Conservation (phyloP, 2,329 filamentous ascomycete species). For the Coniochaeta sp. region DNA sequence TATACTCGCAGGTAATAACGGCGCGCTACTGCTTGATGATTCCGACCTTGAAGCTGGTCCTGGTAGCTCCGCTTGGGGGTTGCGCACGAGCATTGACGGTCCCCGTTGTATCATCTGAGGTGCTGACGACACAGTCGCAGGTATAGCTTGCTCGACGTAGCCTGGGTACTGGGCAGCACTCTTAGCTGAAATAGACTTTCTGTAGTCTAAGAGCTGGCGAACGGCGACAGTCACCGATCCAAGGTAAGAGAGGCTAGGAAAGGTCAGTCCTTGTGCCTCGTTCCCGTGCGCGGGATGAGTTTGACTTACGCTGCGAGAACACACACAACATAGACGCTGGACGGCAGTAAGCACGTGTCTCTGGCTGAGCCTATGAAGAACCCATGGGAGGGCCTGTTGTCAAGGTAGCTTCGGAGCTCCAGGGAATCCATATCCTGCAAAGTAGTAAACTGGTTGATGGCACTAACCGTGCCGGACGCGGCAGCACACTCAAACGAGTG, state of each 20-base stretch:
- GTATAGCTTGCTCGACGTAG: conserved; percentile 1
- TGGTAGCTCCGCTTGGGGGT: neutral
- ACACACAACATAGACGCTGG: conserved; percentile 11
- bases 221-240: conserved; percentile 8
- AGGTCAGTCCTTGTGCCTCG: neutral
- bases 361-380: neutral
- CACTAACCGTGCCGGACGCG: neutral
- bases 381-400: neutral
- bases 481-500: conserved; percentile 1
- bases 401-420: conserved; percentile 2
- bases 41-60: neutral
- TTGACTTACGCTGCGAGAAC: conserved; percentile 11
- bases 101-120: neutral
- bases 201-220: conserved; percentile 1
- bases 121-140: neutral
- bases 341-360: conserved; percentile 7
- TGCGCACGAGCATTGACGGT: neutral
- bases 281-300: neutral
- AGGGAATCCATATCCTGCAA: neutral
- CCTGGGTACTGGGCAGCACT: neutral
- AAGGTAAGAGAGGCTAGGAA: conserved; percentile 10
- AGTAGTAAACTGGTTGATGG: neutral
- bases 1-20: neutral
- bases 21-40: neutral
- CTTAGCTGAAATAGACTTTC: neutral